Base-by-base conservation (phyloP, 306 rosid genomes). In the Betula pendula region DNA sequence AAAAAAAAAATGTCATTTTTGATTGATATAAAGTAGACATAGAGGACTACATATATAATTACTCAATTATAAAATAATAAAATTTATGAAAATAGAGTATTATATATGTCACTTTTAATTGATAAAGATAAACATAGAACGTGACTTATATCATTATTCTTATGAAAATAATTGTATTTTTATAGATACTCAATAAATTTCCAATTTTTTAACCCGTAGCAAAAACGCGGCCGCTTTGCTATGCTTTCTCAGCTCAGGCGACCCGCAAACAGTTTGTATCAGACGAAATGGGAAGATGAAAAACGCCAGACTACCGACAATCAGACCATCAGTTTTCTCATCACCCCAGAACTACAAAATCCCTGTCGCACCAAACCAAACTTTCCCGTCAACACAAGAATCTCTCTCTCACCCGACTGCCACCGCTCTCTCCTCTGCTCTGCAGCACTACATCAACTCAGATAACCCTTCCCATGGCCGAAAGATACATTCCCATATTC, bases 381-480 rank as follows among this genome's bases (percentile, higher is more conserved):
- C 70, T 47, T 84, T 72, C 69, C 72, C 25, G 3, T 76, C 76
- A 82, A 71, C 75, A 74, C 82, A 75, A 51, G 71, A 75, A 79
- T 71, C 14, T 65, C 20, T 81, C 38, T 75, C 85, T 52, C 72
- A 17, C 25, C 71, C 81, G 79, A 51, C 59, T 35, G 55, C 89
- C 35, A 31, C 85, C 62, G 25, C 59, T 42, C 33, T 92, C 6
- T 81, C 97, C 74, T 78, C 78, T 29, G 66, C 90, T 67, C 79
- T 95, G 56, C 97, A 92, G 70, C 82, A 74, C 33, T 81, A 83
- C 87, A 95, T 95, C 81, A 85, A 88, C 68, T 95, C 98, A 43
- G 94, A 87, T 29, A 59, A 71, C 73, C 91, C 98, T 76, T 84
- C 83, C 31, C 77, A n/a, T 31, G 98, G 98, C 80, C 96, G 82